Conservation (phyloP, 2,329 filamentous ascomycete genomes). For the Calonectria ilicicola region DNA sequence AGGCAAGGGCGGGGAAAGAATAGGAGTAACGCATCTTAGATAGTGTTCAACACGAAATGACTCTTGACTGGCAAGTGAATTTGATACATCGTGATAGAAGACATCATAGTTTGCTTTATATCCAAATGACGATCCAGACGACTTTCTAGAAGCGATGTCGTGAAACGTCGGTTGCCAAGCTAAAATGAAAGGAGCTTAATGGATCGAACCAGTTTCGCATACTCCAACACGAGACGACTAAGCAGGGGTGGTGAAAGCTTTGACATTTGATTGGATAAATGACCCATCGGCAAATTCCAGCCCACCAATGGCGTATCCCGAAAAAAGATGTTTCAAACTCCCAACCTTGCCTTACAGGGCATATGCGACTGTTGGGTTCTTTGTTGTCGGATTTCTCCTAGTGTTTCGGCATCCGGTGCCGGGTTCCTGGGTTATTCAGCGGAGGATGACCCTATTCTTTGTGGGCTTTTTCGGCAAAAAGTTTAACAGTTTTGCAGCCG, state of each 20-base stretch:
- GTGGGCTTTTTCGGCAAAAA: neutral
- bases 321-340: neutral
- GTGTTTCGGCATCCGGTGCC: neutral
- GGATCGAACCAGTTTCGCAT: neutral
- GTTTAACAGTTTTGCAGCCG: neutral
- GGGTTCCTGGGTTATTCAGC: neutral
- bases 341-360: neutral
- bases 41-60: neutral
- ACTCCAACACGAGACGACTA: neutral
- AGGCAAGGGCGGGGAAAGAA: neutral
- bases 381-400: neutral
- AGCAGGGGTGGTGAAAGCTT: neutral
- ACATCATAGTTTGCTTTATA: neutral
- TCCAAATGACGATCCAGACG: neutral
- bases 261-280: neutral
- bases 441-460: neutral
- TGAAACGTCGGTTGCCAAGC: slow-evolving; percentile 5
- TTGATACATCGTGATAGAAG: neutral
- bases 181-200: slow-evolving; percentile 3
- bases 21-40: neutral
- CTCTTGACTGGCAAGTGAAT: neutral
- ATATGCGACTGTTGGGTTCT: neutral
- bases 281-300: neutral
- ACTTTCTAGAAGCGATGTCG: neutral
- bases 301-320: neutral